phyloP scores from a whole-genome alignment of 192 early-diverging fungal species.

The Spinellus fusiger region DNA sequence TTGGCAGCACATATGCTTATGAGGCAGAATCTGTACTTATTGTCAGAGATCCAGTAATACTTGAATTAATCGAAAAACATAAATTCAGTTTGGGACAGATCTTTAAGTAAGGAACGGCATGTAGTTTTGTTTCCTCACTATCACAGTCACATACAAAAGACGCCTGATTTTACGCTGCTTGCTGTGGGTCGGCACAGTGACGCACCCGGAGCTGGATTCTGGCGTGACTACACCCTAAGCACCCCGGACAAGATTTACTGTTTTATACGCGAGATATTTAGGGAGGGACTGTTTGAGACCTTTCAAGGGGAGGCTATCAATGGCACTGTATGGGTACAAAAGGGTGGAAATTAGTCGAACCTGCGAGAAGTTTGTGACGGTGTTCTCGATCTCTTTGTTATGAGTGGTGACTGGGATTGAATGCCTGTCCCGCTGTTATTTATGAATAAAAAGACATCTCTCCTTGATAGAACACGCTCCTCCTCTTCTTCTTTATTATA shows the following conservation, averaged over 20 bases:
- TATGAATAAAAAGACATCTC: background rate
- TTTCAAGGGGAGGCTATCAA: background rate
- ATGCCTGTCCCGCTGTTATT: background rate
- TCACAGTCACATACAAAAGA: constrained; percentile 11
- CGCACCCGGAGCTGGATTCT: constrained; percentile 18
- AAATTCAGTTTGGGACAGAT: constrained; percentile 31
- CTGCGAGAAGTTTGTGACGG: constrained; percentile 6
- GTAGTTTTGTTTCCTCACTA: background rate
- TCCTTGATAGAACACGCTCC: background rate
- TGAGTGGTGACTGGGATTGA: constrained; percentile 5
- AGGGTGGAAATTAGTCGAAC: too few species aligned
- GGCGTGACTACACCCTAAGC: constrained; percentile 28
- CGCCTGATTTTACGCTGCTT: constrained; percentile 22
- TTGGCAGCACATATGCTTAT: constrained; percentile 16
- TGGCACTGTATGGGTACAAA: too few species aligned
- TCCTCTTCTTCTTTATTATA: background rate
- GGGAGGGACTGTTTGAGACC: constrained; percentile 14
- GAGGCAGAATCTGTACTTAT: constrained; percentile 25
- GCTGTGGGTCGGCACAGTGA: constrained; percentile 26
- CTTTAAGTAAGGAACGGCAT: constrained; percentile 23
- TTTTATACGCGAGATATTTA: constrained; percentile 29
- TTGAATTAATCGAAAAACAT: constrained; percentile 29
- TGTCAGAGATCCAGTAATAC: constrained; percentile 14
- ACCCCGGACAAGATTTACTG: constrained; percentile 21
- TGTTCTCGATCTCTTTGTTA: background rate